Conservation (phyloP, 352 stramenopile species). For the Pythium rhizo-oryzae region DNA sequence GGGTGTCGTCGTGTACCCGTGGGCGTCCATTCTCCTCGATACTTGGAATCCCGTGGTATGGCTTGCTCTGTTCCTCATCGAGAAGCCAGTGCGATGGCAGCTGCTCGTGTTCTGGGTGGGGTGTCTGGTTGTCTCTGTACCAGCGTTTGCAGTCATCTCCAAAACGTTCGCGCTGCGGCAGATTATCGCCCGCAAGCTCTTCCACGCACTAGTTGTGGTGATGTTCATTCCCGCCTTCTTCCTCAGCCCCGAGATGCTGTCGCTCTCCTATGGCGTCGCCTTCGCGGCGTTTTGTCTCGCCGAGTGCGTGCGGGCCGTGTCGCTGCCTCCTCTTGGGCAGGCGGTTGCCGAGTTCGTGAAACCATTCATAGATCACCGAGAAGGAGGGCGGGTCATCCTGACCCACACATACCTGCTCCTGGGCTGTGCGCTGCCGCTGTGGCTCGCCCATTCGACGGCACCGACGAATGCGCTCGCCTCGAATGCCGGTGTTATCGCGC, state of each 20-base stretch:
- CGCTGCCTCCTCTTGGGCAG: slow-evolving; percentile 57
- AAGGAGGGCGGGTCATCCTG: slow-evolving; percentile 66
- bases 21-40: slow-evolving; percentile 65
- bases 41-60: slow-evolving; percentile 63
- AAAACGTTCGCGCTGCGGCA: slow-evolving; percentile 45
- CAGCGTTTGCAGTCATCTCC: slow-evolving; percentile 49
- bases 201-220: slow-evolving; percentile 76
- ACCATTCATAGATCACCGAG: slow-evolving; percentile 76
- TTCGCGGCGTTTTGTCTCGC: slow-evolving; percentile 69
- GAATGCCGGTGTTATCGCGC: slow-evolving; percentile 70
- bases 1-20: slow-evolving; percentile 52
- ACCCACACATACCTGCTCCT: slow-evolving; percentile 83
- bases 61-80: slow-evolving; percentile 54
- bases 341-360: slow-evolving; percentile 63
- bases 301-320: slow-evolving; percentile 66
- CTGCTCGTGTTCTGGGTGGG: slow-evolving; percentile 63
- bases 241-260: slow-evolving; percentile 55
- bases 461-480: slow-evolving; percentile 34
- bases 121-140: slow-evolving; percentile 57
- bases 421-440: slow-evolving; percentile 73
- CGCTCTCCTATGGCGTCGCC: slow-evolving; percentile 79
- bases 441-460: slow-evolving; percentile 40
- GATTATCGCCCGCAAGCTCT: slow-evolving; percentile 82
- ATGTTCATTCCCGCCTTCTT: slow-evolving; percentile 78
- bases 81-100: slow-evolving; percentile 31